Evolutionary conservation across 192 early-diverging fungal species (phyloP).

Genomic region (Tieghemiomyces parasiticus): DNA sequence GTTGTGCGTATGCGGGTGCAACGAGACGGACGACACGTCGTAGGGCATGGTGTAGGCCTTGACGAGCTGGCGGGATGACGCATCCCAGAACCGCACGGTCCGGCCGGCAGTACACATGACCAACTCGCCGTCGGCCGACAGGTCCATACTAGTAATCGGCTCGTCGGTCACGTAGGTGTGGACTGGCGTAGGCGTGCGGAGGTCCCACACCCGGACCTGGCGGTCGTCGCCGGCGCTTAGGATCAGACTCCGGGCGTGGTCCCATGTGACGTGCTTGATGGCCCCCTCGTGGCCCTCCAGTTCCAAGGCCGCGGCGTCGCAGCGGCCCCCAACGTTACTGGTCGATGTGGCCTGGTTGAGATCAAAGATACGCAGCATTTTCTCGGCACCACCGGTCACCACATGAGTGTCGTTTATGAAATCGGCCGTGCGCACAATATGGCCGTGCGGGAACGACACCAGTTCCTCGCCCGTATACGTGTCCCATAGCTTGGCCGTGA

Average conservation of each 20-base stretch:
- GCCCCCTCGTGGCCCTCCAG: constrained; percentile 36
- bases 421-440: constrained; percentile 77
- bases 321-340: constrained; percentile 18
- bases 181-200: constrained; percentile 44
- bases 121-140: constrained; percentile 58
- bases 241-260: constrained; percentile 34
- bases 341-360: constrained; percentile 27
- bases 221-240: constrained; percentile 44
- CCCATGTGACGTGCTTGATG: constrained; percentile 49
- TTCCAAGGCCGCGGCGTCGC: constrained; percentile 23
- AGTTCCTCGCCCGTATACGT: constrained; percentile 59
- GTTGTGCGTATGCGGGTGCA: constrained; percentile 65
- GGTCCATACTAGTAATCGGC: constrained; percentile 53
- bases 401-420: constrained; percentile 57
- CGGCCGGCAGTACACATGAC: constrained; percentile 68
- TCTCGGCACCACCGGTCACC: constrained; percentile 72
- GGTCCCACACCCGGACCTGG: constrained; percentile 53
- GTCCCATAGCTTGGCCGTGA: constrained; percentile 81
- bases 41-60: constrained; percentile 42
- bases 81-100: constrained; percentile 55
- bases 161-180: constrained; percentile 43
- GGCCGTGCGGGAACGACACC: constrained; percentile 53
- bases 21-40: constrained; percentile 61
- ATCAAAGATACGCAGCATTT: constrained; percentile 69
- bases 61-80: constrained; percentile 40